A percentile compares a stretch with the other conserved stretches of the same genome.
phyloP scores from a whole-genome alignment of 306 rosid genomes.

The Castanospermum australe region DNA sequence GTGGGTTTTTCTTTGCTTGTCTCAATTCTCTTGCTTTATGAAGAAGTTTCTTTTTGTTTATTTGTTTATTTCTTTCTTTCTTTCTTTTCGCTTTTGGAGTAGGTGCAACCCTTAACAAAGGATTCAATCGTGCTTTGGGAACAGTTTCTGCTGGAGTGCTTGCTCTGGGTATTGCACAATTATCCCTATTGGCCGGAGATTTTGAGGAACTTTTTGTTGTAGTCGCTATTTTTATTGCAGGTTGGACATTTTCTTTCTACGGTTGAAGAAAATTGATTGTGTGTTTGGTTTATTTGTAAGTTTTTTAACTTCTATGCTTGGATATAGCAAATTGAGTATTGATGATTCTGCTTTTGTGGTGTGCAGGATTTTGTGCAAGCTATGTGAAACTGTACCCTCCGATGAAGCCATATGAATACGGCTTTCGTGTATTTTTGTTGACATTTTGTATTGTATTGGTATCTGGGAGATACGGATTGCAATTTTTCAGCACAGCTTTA shows the following conservation, averaged over 20 bases:
- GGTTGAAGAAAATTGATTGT: background rate
- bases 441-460: slow-evolving; percentile 71
- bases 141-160: slow-evolving; percentile 71
- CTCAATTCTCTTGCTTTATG: background rate
- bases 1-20: background rate
- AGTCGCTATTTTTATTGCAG: slow-evolving; percentile 59
- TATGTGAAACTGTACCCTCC: slow-evolving; percentile 58
- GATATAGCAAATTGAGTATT: background rate
- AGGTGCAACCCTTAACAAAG: slow-evolving; percentile 79
- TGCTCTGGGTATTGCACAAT: slow-evolving; percentile 58
- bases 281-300: no score
- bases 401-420: slow-evolving; percentile 77
- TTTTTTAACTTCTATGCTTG: background rate
- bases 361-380: slow-evolving; percentile 56
- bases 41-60: background rate
- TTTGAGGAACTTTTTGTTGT: slow-evolving; percentile 51
- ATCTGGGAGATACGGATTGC: slow-evolving; percentile 45
- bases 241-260: slow-evolving; percentile 32
- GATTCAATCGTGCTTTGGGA: slow-evolving; percentile 79
- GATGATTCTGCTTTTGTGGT: background rate
- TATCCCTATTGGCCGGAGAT: slow-evolving; percentile 35
- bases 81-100: background rate
- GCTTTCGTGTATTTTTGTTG: slow-evolving; percentile 76
- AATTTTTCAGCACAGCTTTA: slow-evolving; percentile 56
- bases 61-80: no score